phyloP scores from a whole-genome alignment of 306 rosid genomes.

The Cucurbita pepo region DNA sequence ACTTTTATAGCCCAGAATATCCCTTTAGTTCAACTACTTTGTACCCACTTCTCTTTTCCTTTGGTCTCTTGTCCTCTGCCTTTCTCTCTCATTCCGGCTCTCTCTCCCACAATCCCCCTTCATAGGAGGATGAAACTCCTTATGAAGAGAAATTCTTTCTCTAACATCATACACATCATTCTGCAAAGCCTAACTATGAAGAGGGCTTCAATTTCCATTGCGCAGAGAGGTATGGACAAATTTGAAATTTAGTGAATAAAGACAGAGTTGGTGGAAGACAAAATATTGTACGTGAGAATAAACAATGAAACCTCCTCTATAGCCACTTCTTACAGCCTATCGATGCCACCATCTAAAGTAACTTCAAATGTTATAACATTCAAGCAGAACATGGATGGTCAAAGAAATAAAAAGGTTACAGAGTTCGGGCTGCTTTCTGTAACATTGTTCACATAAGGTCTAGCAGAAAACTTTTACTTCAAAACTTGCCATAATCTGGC shows the following conservation, averaged over 20 bases:
- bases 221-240: neutral
- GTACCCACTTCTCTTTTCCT: neutral
- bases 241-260: neutral
- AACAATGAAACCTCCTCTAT: neutral
- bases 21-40: neutral
- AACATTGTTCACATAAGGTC: neutral
- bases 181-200: neutral
- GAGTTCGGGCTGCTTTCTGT: neutral
- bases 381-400: neutral
- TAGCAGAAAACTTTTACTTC: neutral
- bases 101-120: neutral
- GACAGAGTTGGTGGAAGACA: neutral
- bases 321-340: neutral
- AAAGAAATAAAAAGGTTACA: neutral
- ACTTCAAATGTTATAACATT: neutral
- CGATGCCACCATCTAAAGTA: neutral
- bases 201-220: neutral
- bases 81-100: neutral
- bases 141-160: neutral
- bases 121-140: neutral
- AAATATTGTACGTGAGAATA: neutral
- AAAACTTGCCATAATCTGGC: neutral
- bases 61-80: neutral
- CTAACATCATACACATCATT: neutral
- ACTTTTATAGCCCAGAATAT: neutral